Evolutionary conservation across 1,139 yeast species (phyloP).

Genomic region (Blastobotrys niveus): DNA sequence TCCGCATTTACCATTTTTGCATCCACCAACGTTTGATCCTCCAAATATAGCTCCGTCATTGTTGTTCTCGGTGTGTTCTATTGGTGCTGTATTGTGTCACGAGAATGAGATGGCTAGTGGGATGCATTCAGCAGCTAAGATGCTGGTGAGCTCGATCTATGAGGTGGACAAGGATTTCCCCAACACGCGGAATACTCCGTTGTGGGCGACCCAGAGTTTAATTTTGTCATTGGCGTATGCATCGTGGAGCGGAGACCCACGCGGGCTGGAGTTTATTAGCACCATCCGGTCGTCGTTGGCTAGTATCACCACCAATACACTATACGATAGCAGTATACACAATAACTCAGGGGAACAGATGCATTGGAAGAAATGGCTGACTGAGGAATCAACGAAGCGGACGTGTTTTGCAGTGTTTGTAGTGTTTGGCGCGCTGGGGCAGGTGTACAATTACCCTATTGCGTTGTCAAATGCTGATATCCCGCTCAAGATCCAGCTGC

Average conservation of each 20-base stretch:
- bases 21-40: constrained; percentile 33
- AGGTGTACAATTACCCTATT: constrained; percentile 30
- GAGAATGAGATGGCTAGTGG: constrained; percentile 29
- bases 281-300: constrained; percentile 27
- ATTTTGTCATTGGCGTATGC: constrained; percentile 29
- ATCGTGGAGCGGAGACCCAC: constrained; percentile 33
- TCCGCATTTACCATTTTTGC: constrained; percentile 34
- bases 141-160: constrained; percentile 24
- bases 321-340: constrained; percentile 16
- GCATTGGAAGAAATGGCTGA: constrained; percentile 30
- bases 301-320: constrained; percentile 19
- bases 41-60: constrained; percentile 30
- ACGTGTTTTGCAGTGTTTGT: constrained; percentile 32
- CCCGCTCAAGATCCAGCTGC: constrained; percentile 27
- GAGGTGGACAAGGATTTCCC: constrained; percentile 26
- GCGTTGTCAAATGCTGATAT: constrained; percentile 24
- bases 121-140: constrained; percentile 27
- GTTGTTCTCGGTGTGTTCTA: constrained; percentile 33
- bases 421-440: constrained; percentile 30
- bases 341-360: constrained; percentile 5
- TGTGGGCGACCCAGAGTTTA: constrained; percentile 33
- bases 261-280: constrained; percentile 30
- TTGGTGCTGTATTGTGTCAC: constrained; percentile 34
- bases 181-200: constrained; percentile 22
- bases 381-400: constrained; percentile 31